These are phyloP conservation scores for Irpex rosettiformis DNA, from an alignment of 1,284 basidiomycete genomes.

Conservation along the genomic window DNA sequence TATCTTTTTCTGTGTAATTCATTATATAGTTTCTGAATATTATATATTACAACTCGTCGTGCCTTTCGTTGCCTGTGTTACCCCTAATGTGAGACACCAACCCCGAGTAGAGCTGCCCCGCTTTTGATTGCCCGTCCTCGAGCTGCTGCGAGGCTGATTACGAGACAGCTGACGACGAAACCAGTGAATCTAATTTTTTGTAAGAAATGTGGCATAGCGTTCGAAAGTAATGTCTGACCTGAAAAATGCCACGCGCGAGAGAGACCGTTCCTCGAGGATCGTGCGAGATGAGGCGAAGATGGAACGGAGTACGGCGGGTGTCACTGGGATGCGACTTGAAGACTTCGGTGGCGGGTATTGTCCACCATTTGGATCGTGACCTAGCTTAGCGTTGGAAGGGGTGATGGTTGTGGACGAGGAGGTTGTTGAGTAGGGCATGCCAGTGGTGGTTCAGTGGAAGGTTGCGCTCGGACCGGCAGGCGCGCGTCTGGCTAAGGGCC, in stretches of 20 bases:
- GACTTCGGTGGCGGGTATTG: constrained; percentile 26
- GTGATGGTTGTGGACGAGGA: constrained; percentile 8
- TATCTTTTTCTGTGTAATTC: background rate
- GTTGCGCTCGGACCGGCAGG: too few species aligned
- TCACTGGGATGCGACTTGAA: constrained; percentile 69
- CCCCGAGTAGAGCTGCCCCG: constrained; percentile 60
- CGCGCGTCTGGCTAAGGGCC: too few species aligned
- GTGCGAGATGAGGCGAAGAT: constrained; percentile 82
- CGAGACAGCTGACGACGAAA: constrained; percentile 74
- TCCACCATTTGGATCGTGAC: constrained; percentile 8
- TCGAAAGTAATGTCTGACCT: constrained; percentile 40
- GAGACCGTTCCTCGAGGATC: constrained; percentile 71
- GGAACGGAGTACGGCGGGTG: constrained; percentile 71
- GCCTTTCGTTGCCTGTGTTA: background rate
- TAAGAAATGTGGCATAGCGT: background rate
- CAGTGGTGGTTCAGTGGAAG: too few species aligned
- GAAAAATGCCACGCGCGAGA: constrained; percentile 81
- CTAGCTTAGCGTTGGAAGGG: constrained; percentile 1
- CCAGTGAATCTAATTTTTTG: constrained; percentile 60
- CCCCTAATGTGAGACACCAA: constrained; percentile 29
- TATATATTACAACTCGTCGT: background rate
- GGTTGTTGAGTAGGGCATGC: background rate
- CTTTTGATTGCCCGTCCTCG: constrained; percentile 62
- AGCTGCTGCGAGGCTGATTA: constrained; percentile 70
- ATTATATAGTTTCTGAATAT: background rate